Base-by-base conservation (phyloP, 2,329 filamentous ascomycete species). In the Fusarium illudens region DNA sequence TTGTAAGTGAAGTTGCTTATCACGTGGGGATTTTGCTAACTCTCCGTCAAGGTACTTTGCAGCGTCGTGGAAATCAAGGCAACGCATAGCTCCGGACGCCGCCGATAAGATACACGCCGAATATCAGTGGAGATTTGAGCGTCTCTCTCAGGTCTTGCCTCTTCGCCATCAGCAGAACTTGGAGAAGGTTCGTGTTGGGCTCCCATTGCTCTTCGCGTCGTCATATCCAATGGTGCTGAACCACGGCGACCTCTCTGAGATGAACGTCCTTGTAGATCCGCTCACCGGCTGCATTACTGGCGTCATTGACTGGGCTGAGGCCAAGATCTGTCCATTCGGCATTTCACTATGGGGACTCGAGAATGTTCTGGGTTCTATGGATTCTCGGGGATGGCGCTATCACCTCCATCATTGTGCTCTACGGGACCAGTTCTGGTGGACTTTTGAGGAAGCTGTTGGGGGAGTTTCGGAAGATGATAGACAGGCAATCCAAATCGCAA, bases 281-380 rank as follows among this genome's bases (percentile, higher is more conserved):
- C 12, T 27, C 13, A 76, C 70, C 4, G 74, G 75, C 19, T 32
- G 69, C 17, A 68, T 78, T 25, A 76, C 74, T 1, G 75, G 75
- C 9, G 53, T 78, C 27, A 55, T 77, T 20, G 75, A 78, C 62
- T 78, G 76, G 75, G 63, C 72, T 13, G 71, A 74, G 11, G 75
- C 70, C 1, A 60, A 61, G 10, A 58, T 77, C 12, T 59, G 53
- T 15, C 75, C 75, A 4, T 78, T 78, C 51, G 75, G 75, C 15
- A 68, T 75, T 10, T 63, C 73, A 2, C 55, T 78, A 11, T 76
- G 68, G 64, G 75, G 56, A 7, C 48, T 78, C 2, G 72, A 76
- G 51, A 76, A 71, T 48, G 11, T 67, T 4, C 58, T 71, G 13
- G 69, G 70, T 11, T 64, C 27, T 17, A 68, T 71, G 70, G 20